A percentile compares a stretch with the other conserved stretches of the same genome.
Evolutionary conservation across 805 yeast species (phyloP).

Genomic region (Scheffersomyces ergatensis): DNA sequence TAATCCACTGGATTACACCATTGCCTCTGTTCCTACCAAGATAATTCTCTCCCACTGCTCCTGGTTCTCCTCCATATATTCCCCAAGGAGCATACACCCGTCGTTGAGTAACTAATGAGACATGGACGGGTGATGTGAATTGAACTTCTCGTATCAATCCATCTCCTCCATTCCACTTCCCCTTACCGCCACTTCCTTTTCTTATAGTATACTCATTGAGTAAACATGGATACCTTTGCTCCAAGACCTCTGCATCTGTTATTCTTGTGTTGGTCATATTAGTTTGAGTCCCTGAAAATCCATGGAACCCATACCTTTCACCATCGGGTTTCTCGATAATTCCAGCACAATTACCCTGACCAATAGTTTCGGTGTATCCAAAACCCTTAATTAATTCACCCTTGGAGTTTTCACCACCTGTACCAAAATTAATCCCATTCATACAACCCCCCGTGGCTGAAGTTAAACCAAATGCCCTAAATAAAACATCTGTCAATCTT

Average conservation of each 20-base stretch:
- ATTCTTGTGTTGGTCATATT: constrained; percentile 93
- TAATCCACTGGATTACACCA: constrained; percentile 13
- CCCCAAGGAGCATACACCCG: constrained; percentile 86
- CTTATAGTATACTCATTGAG: constrained; percentile 71
- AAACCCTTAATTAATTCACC: constrained; percentile 1
- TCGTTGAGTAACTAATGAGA: constrained; percentile 82
- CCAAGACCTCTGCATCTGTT: constrained; percentile 88
- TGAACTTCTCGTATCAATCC: constrained; percentile 86
- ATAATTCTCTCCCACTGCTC: constrained; percentile 56
- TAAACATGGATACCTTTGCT: constrained; percentile 82
- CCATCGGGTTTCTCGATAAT: constrained; percentile 61
- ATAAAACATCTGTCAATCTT: constrained; percentile 82
- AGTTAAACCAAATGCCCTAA: constrained; percentile 82
- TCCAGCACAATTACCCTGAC: constrained; percentile 95
- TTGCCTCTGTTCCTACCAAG: constrained; percentile 25
- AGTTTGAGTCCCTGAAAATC: constrained; percentile 86
- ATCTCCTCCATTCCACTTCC: constrained; percentile 72
- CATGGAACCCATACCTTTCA: constrained; percentile 22
- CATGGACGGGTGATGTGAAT: constrained; percentile 53
- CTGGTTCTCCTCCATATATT: constrained; percentile 76
- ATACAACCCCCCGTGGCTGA: constrained; percentile 97
- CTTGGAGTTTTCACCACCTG: constrained; percentile 45
- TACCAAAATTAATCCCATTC: constrained; percentile 90
- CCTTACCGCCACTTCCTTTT: constrained; percentile 75
- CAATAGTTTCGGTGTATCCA: constrained; percentile 39